Evolutionary conservation across 768 basidiomycete genomes (phyloP), one percentile per base, ranked within the genome.

Genomic region (Tephrocybe sp.): DNA sequence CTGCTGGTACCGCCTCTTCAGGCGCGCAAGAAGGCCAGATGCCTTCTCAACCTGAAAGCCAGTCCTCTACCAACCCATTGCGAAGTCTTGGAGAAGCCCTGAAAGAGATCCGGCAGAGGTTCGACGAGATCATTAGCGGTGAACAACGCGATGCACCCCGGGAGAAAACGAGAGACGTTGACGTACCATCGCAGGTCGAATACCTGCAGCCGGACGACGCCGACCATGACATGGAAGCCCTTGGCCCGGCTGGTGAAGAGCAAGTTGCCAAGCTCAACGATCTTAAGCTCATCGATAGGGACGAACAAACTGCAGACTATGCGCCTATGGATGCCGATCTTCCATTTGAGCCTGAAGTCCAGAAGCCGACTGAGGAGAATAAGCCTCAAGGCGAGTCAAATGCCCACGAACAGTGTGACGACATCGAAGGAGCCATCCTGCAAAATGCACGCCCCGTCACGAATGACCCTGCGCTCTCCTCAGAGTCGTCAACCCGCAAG

Each of bases 211-310:
- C 88, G 1, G 84, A 85, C 31, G 85, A 87, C 40, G 74, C 70
- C 24, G 82, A 80, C 52, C 71, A 86, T 47, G 80, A 86, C 27
- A 89, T 89, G 82, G 92, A 96, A 67, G 92, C 94, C 1, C 78
- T 98, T 18, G 96, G 92, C 5, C 84, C 92, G 1, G 87, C 95
- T 2, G 84, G 79, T 9, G 85, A 91, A 35, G 92, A 96, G 57
- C 83, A 94, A 63, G 80, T 82, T 9, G 86, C 89, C 15, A 89
- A 86, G 60, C 72, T 97, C 38, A 78, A 86, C 55, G 86, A 96
- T 43, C 82, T 98, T 28, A 87, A 81, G 37, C 73, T 97, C 54
- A 66, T 83, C 22, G 90, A 91, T 53, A 83, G 82, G 2, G 75
- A 80, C 13, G 64, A 68, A 44, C 55, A 64, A 32, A 37, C 54